These are phyloP conservation scores for Odonthalia washingtoniensis DNA, from an alignment of 31 red algal species.

Conservation along the genomic window DNA sequence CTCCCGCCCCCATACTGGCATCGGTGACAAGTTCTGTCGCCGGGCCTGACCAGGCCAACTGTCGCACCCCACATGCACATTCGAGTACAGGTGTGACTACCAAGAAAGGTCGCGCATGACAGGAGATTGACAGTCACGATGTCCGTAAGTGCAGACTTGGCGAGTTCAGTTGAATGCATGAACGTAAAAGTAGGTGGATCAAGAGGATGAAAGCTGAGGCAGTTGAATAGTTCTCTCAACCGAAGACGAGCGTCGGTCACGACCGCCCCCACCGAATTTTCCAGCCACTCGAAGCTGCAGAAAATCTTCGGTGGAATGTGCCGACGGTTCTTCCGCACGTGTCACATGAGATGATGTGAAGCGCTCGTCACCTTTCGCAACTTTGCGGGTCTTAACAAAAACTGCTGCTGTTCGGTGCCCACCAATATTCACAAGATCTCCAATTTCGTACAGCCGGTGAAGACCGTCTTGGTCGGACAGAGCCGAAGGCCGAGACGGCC, in stretches of 20 bases:
- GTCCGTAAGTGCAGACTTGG: too few species aligned
- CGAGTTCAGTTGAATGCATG: too few species aligned
- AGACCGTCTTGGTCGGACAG: slow-evolving; percentile 20
- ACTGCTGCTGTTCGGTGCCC: slow-evolving; percentile 14
- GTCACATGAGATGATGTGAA: slow-evolving; percentile 4
- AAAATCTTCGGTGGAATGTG: slow-evolving; percentile 5
- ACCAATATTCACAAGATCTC: slow-evolving; percentile 36
- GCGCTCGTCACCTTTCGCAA: slow-evolving; percentile 16
- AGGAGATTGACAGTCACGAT: too few species aligned
- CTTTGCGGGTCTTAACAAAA: neutral
- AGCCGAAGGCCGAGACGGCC: slow-evolving; percentile 22
- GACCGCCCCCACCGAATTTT: slow-evolving; percentile 2
- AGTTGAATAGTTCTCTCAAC: slow-evolving; percentile 41
- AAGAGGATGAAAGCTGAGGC: too few species aligned
- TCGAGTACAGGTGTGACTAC: too few species aligned
- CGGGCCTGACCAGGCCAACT: too few species aligned
- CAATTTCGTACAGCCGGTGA: slow-evolving; percentile 29
- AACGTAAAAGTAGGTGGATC: too few species aligned
- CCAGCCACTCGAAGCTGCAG: slow-evolving; percentile 27
- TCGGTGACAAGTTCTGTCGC: too few species aligned
- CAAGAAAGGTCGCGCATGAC: too few species aligned
- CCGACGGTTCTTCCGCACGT: slow-evolving; percentile 22
- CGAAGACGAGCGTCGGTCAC: slow-evolving; percentile 38
- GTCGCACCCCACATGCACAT: too few species aligned
- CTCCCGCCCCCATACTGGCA: too few species aligned